Evolutionary conservation across 2,329 filamentous ascomycete genomes (phyloP).

Genomic region (Xylaria polymorpha): DNA sequence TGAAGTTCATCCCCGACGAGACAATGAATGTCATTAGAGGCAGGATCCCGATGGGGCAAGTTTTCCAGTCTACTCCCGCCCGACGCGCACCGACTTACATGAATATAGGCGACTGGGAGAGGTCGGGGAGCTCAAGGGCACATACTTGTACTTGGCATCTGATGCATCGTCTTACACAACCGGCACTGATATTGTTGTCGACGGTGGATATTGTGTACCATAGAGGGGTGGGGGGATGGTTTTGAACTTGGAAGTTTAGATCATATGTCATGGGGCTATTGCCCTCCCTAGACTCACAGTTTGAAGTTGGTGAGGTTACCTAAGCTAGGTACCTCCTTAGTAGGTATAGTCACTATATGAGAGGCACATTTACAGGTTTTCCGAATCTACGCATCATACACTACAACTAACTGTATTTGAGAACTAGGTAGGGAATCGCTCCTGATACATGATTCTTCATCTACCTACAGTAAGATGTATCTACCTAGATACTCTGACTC

Average conservation of each 20-base stretch:
- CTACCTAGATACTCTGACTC: no score
- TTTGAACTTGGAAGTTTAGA: no score
- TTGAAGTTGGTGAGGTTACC: no score
- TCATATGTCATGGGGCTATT: neutral
- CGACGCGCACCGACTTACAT: neutral
- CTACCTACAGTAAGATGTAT: no score
- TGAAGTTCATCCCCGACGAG: slow-evolving; percentile 71
- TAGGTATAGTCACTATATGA: neutral
- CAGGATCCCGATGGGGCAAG: slow-evolving; percentile 81
- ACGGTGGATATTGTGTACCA: slow-evolving; percentile 75
- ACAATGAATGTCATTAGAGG: slow-evolving; percentile 79
- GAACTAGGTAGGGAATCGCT: no score
- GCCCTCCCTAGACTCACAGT: no score
- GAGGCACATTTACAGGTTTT: neutral
- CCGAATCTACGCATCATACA: neutral
- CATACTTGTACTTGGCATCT: slow-evolving; percentile 82
- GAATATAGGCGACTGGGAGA: slow-evolving; percentile 72
- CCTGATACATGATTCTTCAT: no score
- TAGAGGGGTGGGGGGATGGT: slow-evolving; percentile 46
- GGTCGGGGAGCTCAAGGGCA: slow-evolving; percentile 81
- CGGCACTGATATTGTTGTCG: slow-evolving; percentile 77
- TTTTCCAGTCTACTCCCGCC: slow-evolving; percentile 32
- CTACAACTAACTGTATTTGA: no score
- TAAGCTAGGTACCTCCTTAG: no score
- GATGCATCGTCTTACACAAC: slow-evolving; percentile 88